Base-by-base conservation (phyloP, 2,329 filamentous ascomycete genomes). In the Cercospora zeina region DNA sequence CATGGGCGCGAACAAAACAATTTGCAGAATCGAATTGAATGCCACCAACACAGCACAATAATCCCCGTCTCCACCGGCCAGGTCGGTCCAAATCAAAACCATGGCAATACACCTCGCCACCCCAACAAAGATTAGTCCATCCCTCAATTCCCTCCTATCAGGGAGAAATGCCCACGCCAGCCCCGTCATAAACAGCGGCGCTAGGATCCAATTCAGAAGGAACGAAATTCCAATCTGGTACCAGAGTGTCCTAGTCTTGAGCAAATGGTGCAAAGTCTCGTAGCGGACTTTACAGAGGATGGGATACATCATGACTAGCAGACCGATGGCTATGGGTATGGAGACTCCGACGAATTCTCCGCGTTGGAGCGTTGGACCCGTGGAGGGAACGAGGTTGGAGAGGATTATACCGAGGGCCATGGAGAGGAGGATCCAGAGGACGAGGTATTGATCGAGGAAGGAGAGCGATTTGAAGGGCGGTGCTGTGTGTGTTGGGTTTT, bases 221-320 rank as follows among this genome's bases (percentile, higher is more conserved):
- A 96, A 75, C 61, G 89, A 92, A 69, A 96, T 90, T 0, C 73
- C 79, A n/a, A 96, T 84, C 74, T 96, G 91, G 55, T 85, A 84
- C 91, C 90, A 96, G 2, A 96, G 78, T 0, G 79, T 79, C 2
- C 80, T 80, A 2, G 85, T 80, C 2, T 77, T 74, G 62, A 95
- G 83, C 3, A 91, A 78, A 2, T 83, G 77, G 73, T 91, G 89
- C 9, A 96, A 77, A 0, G 85, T 84, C 74, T 96, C 91, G 75
- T 86, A 95, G 42, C 85, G 85, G 5, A 96, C 89, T 74, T 95
- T 95, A 82, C 90, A 96, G 0, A 96, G 79, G 63, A 96, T 96
- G 0, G 91, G 92, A 71, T 95, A 96, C 90, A 96, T 96, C 91
- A 96, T 96, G 45, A 96, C 87, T 1, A 96, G 81, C 0, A 96